phyloP scores from a whole-genome alignment of 2,329 filamentous ascomycete genomes.

The Microcyclosporella mali region DNA sequence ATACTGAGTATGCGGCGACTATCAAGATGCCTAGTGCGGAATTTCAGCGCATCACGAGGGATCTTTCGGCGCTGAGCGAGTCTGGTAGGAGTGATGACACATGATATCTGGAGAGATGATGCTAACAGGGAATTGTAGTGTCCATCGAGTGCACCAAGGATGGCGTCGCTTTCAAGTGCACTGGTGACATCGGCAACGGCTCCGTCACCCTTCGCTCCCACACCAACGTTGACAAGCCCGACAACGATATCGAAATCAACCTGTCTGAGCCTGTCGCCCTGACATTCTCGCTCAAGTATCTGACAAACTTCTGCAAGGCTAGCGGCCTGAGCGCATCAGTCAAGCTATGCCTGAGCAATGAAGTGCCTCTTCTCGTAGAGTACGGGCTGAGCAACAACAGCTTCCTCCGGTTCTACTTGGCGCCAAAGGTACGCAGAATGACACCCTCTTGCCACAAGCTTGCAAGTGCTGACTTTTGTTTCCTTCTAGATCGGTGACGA shows the following conservation, averaged over 20 bases:
- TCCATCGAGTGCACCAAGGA: slow-evolving; percentile 96
- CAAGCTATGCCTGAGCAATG: slow-evolving; percentile 89
- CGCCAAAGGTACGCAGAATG: slow-evolving; percentile 71
- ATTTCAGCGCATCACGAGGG: slow-evolving; percentile 91
- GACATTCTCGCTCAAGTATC: slow-evolving; percentile 98
- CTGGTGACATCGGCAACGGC: slow-evolving; percentile 92
- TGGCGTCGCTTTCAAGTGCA: slow-evolving; percentile 88
- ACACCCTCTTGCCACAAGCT: background rate
- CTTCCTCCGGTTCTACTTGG: slow-evolving; percentile 94
- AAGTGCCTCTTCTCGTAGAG: slow-evolving; percentile 93
- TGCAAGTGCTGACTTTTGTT: slow-evolving; percentile 2
- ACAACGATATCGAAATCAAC: slow-evolving; percentile 79
- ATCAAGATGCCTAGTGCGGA: slow-evolving; percentile 82
- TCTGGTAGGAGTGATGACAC: slow-evolving; percentile 61
- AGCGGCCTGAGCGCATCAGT: slow-evolving; percentile 74
- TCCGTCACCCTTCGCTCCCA: slow-evolving; percentile 86
- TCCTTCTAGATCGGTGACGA: slow-evolving; percentile 62
- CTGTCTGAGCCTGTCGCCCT: slow-evolving; percentile 87
- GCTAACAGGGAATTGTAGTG: slow-evolving; percentile 50
- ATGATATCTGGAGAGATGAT: background rate
- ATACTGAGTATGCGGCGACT: slow-evolving; percentile 95
- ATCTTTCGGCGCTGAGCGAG: slow-evolving; percentile 86
- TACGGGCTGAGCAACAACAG: slow-evolving; percentile 75
- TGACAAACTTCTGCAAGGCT: slow-evolving; percentile 99
- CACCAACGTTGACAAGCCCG: slow-evolving; percentile 82